Evolutionary conservation across 805 yeast genomes (phyloP).

Genomic region (Helenozyma rhizophorensis): DNA sequence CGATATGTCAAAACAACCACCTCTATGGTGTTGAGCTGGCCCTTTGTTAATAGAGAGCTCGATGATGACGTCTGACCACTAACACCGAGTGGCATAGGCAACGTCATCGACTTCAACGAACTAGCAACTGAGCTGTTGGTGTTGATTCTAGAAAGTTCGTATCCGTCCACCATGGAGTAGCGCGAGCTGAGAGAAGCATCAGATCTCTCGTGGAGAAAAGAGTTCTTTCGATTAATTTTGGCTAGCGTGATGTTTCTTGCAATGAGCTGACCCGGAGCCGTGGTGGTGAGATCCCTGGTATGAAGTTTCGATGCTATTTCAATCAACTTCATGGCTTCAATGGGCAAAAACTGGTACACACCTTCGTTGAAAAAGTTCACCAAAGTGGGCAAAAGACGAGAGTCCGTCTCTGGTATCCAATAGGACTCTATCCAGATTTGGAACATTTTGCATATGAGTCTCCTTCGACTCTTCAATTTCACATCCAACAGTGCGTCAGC

Average conservation of each 20-base stretch:
- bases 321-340: conserved; percentile 58
- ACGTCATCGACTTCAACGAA: conserved; percentile 36
- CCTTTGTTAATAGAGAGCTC: conserved; percentile 32
- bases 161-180: conserved; percentile 53
- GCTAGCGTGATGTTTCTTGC: conserved; percentile 45
- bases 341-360: conserved; percentile 54
- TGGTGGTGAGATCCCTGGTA: conserved; percentile 16
- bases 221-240: conserved; percentile 32
- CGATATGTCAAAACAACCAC: conserved; percentile 50
- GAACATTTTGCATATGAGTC: conserved; percentile 62
- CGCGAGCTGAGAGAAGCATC: conserved; percentile 24
- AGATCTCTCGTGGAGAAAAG: conserved; percentile 19
- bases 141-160: conserved; percentile 49
- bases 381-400: conserved; percentile 58
- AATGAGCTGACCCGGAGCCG: conserved; percentile 45
- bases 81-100: conserved; percentile 41
- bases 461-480: conserved; percentile 54
- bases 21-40: conserved; percentile 43
- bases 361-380: conserved; percentile 79
- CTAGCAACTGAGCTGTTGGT: conserved; percentile 43
- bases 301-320: conserved; percentile 61
- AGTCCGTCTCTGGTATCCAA: conserved; percentile 70
- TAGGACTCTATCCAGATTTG: conserved; percentile 87
- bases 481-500: conserved; percentile 30
- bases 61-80: conserved; percentile 40